Conservation (phyloP, 768 basidiomycete genomes). For the Tricholoma matsutake region DNA sequence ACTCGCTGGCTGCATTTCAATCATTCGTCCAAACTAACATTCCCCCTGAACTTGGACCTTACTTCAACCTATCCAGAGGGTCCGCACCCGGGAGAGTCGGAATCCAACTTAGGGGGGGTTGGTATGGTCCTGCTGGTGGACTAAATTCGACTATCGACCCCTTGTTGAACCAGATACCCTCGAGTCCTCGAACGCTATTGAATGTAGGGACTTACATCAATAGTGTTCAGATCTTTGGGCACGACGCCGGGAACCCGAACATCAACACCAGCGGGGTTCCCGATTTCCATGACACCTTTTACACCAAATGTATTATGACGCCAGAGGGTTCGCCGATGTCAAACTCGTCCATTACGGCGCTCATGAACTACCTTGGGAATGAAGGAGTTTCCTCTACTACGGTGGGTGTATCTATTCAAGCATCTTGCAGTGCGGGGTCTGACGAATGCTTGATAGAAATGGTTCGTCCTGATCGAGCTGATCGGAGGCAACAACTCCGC, state of each 20-base stretch:
- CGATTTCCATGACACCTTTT: slow-evolving; percentile 29
- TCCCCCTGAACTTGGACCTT: slow-evolving; percentile 32
- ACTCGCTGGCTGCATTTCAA: slow-evolving; percentile 32
- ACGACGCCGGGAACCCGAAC: slow-evolving; percentile 1
- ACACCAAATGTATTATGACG: slow-evolving; percentile 32
- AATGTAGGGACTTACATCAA: slow-evolving; percentile 17
- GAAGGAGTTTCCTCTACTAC: slow-evolving; percentile 30
- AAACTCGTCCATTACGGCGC: slow-evolving; percentile 25
- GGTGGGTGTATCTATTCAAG: slow-evolving; percentile 5
- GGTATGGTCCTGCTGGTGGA: slow-evolving; percentile 1
- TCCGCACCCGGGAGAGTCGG: slow-evolving; percentile 26
- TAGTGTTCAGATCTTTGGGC: slow-evolving; percentile 9
- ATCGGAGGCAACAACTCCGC: slow-evolving; percentile 32
- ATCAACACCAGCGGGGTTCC: slow-evolving; percentile 19
- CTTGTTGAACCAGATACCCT: slow-evolving; percentile 12
- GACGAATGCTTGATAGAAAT: slow-evolving; percentile 18
- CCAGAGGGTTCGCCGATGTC: slow-evolving; percentile 29
- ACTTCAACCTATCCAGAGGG: slow-evolving; percentile 7
- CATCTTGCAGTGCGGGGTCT: background rate
- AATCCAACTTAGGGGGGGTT: slow-evolving; percentile 13
- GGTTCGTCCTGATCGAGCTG: slow-evolving; percentile 40
- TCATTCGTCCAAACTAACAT: slow-evolving; percentile 30
- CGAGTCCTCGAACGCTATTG: background rate
- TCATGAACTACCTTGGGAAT: slow-evolving; percentile 32
- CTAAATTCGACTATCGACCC: slow-evolving; percentile 11